phyloP scores from a whole-genome alignment of 2,329 filamentous ascomycete species.

The Aciculosporium take region DNA sequence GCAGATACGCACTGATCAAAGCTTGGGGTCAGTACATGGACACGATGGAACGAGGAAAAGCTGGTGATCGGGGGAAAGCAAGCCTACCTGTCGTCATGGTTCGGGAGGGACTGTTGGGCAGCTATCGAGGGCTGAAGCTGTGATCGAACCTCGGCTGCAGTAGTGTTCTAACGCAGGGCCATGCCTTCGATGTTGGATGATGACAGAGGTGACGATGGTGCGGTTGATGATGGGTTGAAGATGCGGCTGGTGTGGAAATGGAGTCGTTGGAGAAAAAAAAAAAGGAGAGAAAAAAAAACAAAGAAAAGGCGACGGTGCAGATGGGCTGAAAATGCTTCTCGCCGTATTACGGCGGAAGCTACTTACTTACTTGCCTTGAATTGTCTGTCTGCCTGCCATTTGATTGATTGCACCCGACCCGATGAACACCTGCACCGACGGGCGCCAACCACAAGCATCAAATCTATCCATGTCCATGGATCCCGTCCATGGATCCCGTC shows the following conservation, averaged over 20 bases:
- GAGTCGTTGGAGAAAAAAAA: background rate
- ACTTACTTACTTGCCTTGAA: no score
- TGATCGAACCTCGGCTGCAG: conserved; percentile 3
- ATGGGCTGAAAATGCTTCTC: background rate
- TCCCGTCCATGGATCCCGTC: no score
- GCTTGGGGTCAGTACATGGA: conserved; percentile 5
- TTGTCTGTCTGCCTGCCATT: no score
- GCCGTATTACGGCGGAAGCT: background rate
- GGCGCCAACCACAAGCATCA: no score
- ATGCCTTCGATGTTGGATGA: conserved; percentile 6
- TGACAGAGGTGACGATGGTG: no score
- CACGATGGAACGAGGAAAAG: background rate
- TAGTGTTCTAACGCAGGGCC: conserved; percentile 7
- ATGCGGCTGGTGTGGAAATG: background rate
- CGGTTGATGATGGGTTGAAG: no score
- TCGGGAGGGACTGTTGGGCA: background rate
- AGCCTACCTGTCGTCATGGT: conserved; percentile 6
- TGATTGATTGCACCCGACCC: no score
- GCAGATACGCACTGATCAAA: conserved; percentile 61
- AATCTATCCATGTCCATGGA: no score
- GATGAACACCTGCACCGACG: no score
- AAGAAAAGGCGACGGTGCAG: background rate
- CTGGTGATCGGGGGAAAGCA: background rate
- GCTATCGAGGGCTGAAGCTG: background rate
- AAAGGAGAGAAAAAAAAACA: no score